A percentile compares a stretch with the other conserved stretches of the same genome.
These are phyloP conservation scores for Phytopythium montanum DNA, from an alignment of 352 stramenopile species.

Conservation along the genomic window DNA sequence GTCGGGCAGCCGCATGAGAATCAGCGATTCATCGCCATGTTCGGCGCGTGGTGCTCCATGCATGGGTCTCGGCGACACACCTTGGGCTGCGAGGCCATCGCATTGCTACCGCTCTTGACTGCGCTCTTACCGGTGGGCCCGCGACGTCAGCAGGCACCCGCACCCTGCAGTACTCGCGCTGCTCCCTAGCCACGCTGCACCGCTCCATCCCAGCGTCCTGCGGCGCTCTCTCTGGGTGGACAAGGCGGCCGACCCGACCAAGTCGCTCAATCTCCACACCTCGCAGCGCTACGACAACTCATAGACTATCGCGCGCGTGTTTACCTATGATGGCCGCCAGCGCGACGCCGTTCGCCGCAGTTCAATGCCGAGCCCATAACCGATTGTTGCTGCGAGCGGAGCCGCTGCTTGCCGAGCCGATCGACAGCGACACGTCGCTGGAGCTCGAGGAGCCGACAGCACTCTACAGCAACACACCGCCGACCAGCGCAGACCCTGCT, in stretches of 20 bases:
- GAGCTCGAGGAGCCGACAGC: too few species aligned
- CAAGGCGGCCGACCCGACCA: not conserved
- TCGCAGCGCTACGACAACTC: constrained; percentile 13
- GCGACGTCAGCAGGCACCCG: not conserved
- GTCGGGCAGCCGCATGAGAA: constrained; percentile 21
- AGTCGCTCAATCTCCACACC: constrained; percentile 21
- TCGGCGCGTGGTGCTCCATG: constrained; percentile 14
- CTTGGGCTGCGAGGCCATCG: constrained; percentile 46
- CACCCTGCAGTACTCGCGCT: not conserved
- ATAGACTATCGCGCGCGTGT: too few species aligned
- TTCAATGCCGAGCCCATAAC: too few species aligned
- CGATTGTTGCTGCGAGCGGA: too few species aligned
- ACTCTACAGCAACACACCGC: too few species aligned
- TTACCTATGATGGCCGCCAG: too few species aligned
- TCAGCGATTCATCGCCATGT: constrained; percentile 44
- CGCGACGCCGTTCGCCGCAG: too few species aligned
- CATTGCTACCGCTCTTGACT: constrained; percentile 5
- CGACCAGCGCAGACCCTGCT: too few species aligned
- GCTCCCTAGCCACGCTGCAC: not conserved
- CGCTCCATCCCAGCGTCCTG: not conserved
- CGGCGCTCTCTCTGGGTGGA: not conserved
- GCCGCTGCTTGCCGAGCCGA: too few species aligned
- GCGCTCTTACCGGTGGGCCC: constrained; percentile 4
- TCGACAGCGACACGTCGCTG: too few species aligned
- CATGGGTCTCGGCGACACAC: constrained; percentile 42